phyloP scores from a whole-genome alignment of 169 alveolate species.

The Plasmodium falciparum region DNA sequence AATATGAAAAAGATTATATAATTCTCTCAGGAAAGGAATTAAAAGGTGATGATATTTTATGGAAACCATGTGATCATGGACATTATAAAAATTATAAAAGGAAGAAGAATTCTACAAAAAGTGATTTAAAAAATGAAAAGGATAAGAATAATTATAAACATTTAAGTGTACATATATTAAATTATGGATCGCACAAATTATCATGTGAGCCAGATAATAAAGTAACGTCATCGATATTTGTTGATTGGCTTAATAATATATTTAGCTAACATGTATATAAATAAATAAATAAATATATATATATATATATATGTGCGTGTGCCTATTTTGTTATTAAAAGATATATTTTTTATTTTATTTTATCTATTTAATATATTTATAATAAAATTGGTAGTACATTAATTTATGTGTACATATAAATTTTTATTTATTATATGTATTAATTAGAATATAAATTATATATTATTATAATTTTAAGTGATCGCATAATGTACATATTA shows the following conservation, averaged over 20 bases:
- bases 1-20: not conserved
- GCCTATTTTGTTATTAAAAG: no score
- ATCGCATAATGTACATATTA: no score
- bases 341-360: no score
- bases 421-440: no score
- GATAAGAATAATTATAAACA: conserved; percentile 14
- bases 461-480: no score
- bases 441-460: no score
- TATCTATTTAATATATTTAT: no score
- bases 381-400: no score
- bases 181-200: conserved; percentile 40
- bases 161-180: conserved; percentile 30
- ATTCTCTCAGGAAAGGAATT: not conserved
- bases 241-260: conserved; percentile 51
- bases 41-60: conserved; percentile 5
- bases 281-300: no score
- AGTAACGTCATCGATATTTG: conserved; percentile 14
- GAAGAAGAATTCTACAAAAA: conserved; percentile 3
- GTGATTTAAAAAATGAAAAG: not conserved
- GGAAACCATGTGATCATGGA: conserved; percentile 56
- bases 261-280: not conserved
- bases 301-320: no score
- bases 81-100: conserved; percentile 19
- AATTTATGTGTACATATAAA: no score
- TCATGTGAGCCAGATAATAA: conserved; percentile 44